These are phyloP conservation scores for Cyclospora cayetanensis DNA, from an alignment of 169 alveolate genomes.

Conservation along the genomic window DNA sequence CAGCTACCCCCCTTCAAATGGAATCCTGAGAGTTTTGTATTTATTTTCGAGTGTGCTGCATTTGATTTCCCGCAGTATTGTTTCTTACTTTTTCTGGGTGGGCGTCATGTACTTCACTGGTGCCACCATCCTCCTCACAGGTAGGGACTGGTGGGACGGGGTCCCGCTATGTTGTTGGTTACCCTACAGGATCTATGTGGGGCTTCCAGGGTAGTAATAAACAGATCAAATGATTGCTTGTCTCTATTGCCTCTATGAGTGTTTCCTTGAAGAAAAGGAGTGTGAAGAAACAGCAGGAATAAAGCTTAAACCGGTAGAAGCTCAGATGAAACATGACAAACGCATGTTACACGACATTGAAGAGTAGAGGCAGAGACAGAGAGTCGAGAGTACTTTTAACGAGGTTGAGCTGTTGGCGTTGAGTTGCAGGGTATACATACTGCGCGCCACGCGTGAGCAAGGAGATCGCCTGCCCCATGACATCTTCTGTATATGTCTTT, in stretches of 20 bases:
- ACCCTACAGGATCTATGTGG: neutral
- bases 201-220: neutral
- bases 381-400: neutral
- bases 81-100: constrained; percentile 78
- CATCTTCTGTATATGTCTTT: constrained; percentile 64
- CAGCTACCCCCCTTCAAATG: too few relatives aligned
- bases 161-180: neutral
- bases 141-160: neutral
- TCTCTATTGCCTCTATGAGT: neutral
- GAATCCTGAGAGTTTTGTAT: too few relatives aligned
- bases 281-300: neutral
- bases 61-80: constrained; percentile 49
- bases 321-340: neutral
- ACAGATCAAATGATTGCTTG: neutral
- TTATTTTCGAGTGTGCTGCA: too few relatives aligned
- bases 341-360: neutral
- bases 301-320: neutral
- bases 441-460: constrained; percentile 72
- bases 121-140: constrained; percentile 70
- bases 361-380: neutral
- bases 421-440: constrained; percentile 52
- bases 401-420: neutral
- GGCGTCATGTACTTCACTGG: constrained; percentile 74
- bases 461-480: constrained; percentile 74
- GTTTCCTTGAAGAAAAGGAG: neutral